These are phyloP conservation scores for Daldinia eschscholtzii DNA, from an alignment of 2,329 filamentous ascomycete genomes.

Conservation along the genomic window DNA sequence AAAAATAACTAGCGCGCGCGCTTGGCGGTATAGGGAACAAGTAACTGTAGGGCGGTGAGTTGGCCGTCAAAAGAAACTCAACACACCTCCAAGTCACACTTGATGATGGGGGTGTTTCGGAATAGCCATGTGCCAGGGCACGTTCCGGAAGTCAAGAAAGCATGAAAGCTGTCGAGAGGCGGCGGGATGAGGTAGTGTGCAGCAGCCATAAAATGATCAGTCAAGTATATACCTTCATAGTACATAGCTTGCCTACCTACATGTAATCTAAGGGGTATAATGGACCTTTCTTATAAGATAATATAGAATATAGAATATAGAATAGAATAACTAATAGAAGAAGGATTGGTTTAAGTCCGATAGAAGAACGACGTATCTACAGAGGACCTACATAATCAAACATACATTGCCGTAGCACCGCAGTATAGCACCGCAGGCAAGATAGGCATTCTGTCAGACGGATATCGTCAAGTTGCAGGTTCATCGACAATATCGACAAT, in stretches of 20 bases:
- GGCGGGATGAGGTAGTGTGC: constrained; percentile 8
- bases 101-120: constrained; percentile 13
- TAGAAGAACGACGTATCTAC: neutral
- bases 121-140: constrained; percentile 18
- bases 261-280: neutral
- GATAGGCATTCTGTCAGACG: constrained; percentile 8
- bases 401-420: neutral
- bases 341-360: constrained; percentile 5
- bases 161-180: constrained; percentile 8
- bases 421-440: constrained; percentile 1
- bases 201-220: constrained; percentile 4
- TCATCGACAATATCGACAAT: constrained; percentile 14
- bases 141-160: constrained; percentile 10
- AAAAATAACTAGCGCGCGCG: constrained; percentile 23
- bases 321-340: neutral
- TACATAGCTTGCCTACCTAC: neutral
- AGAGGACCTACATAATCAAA: neutral
- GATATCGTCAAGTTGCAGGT: constrained; percentile 13
- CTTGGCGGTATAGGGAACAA: constrained; percentile 19
- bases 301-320: too few species aligned
- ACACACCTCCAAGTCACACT: constrained; percentile 19
- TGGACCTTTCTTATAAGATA: neutral
- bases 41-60: constrained; percentile 36
- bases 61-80: constrained; percentile 10
- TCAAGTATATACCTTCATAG: constrained; percentile 1